Evolutionary conservation across 805 yeast species (phyloP), one percentile per base, ranked within the genome.

Genomic region (Lachancea fermentati): DNA sequence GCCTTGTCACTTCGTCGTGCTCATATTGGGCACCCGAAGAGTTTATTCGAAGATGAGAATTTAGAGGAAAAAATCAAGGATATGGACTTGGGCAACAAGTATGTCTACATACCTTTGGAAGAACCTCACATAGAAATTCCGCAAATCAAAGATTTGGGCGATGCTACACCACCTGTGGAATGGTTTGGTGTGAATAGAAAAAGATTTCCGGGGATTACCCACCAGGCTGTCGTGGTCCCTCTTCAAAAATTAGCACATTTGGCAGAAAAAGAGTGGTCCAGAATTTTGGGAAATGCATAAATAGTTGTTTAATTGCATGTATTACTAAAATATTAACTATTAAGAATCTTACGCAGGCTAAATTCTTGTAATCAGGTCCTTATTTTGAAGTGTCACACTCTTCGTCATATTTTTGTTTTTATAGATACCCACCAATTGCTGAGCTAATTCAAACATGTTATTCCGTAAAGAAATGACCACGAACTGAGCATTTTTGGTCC

Each of bases 381-480:
- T 71, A 54, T 87, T 87, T 52, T 80, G 75, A 32, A 87, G 57
- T 3, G 95, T 78, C 18, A 87, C 84, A 55, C 95, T 85, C 57
- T 74, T 73, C 2, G 97, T 89, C 89, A 78, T 86, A 64, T 91
- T 91, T 51, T 83, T 78, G 44, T 84, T 89, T 62, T 94, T 93
- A 69, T 89, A 94, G 45, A 93, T 87, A 8, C 99, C 99, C 26
- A 93, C 96, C 49, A 93, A 70, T 55, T 88, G 93, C 52, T 87
- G 84, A 2, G 98, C 94, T 46, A 93, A 72, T 65, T 93, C 99
- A 63, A 94, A 93, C 99, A 93, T 93, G 60, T 94, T 93, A 62
- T 93, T 91, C 63, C 98, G 75, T 53, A 93, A 72, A 0, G 97
- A 91, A 32, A 93, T 93, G 25, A 93, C 98, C 56, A 93, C 78